phyloP scores from a whole-genome alignment of 768 basidiomycete genomes.

The Pulveroboletus sp. region DNA sequence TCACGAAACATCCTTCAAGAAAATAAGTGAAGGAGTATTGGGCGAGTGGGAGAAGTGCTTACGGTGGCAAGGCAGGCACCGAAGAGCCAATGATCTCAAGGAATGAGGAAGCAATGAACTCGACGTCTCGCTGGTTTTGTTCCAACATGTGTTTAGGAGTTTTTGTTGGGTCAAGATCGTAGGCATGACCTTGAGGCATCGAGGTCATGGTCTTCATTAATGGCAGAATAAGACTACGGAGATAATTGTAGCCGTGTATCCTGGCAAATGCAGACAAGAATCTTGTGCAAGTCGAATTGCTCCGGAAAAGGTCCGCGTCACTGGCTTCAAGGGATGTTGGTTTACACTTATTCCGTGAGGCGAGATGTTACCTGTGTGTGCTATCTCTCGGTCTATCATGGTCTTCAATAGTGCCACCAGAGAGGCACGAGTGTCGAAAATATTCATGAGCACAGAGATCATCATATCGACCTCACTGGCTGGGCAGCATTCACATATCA shows the following conservation, averaged over 20 bases:
- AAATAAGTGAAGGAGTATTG: neutral
- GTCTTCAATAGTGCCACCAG: slow-evolving; percentile 72
- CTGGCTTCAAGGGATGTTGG: slow-evolving; percentile 46
- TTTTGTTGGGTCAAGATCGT: slow-evolving; percentile 72
- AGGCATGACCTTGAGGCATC: slow-evolving; percentile 69
- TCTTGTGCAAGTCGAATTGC: slow-evolving; percentile 84
- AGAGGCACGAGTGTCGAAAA: slow-evolving; percentile 75
- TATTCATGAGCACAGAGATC: slow-evolving; percentile 78
- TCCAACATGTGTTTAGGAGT: slow-evolving; percentile 54
- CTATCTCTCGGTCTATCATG: slow-evolving; percentile 83
- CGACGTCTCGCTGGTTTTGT: slow-evolving; percentile 67
- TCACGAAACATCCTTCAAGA: slow-evolving; percentile 74
- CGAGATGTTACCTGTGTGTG: slow-evolving; percentile 56
- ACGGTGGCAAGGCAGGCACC: slow-evolving; percentile 69
- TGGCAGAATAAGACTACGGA: slow-evolving; percentile 75
- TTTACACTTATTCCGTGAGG: neutral
- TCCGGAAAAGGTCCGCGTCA: slow-evolving; percentile 79
- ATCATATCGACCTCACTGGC: slow-evolving; percentile 76
- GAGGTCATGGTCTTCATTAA: slow-evolving; percentile 70
- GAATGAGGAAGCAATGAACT: slow-evolving; percentile 71
- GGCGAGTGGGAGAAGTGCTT: slow-evolving; percentile 28
- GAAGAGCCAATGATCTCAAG: slow-evolving; percentile 72
- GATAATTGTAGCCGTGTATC: slow-evolving; percentile 88
- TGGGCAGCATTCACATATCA: slow-evolving; percentile 85
- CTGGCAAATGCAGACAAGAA: slow-evolving; percentile 83